A percentile compares a stretch with the other conserved stretches of the same genome.
phyloP scores from a whole-genome alignment of 192 early-diverging fungal genomes.

The Coemansia pectinata region DNA sequence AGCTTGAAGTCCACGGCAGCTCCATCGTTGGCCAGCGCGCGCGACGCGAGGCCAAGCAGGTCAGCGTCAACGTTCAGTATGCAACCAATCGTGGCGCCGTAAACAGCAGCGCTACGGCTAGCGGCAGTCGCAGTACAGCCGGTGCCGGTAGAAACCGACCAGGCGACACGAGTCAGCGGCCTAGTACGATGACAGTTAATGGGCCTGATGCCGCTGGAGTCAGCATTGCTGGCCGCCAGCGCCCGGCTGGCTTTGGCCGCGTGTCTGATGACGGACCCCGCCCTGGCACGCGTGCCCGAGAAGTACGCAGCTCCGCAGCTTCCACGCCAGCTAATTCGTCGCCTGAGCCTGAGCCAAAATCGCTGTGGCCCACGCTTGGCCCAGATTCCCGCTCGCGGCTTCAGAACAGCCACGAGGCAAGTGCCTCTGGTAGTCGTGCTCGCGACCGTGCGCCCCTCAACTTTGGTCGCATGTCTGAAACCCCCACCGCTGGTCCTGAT shows the following conservation, averaged over 20 bases:
- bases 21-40: conserved; percentile 37
- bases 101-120: conserved; percentile 2
- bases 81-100: conserved; percentile 9
- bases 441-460: conserved; percentile 22
- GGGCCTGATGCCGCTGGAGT: conserved; percentile 39
- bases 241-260: conserved; percentile 41
- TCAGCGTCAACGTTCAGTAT: conserved; percentile 39
- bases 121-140: not conserved
- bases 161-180: conserved; percentile 12
- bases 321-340: not conserved
- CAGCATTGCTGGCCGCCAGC: conserved; percentile 44
- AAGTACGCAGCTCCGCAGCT: not conserved
- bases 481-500: not conserved
- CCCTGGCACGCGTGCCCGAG: not conserved
- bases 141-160: not conserved
- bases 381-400: not conserved
- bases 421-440: not conserved
- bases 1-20: conserved; percentile 59
- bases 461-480: conserved; percentile 29
- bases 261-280: conserved; percentile 7
- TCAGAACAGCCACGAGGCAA: not conserved
- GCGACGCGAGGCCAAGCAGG: conserved; percentile 40
- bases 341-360: conserved; percentile 22
- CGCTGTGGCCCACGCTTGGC: conserved; percentile 42
- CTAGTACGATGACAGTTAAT: conserved; percentile 45